Conservation (phyloP, 805 yeast genomes). For the Sugiyamaella boreocaroliniensis region DNA sequence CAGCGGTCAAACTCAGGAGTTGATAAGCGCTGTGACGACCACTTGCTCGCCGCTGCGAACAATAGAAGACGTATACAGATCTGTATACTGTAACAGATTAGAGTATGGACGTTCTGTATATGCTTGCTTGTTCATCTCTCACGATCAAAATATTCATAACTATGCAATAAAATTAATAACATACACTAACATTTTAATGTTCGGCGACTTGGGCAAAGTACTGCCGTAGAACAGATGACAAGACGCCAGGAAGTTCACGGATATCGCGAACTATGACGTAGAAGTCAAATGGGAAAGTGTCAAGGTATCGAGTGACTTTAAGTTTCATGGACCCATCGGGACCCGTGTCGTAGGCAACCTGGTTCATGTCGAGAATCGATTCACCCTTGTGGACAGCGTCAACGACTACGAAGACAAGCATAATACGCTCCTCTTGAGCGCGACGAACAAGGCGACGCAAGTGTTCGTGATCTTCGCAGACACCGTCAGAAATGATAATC, state of each 20-base stretch:
- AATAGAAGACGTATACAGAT: no score
- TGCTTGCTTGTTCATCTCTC: no score
- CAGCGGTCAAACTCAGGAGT: no score
- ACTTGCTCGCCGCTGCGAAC: no score
- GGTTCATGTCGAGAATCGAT: conserved; percentile 90
- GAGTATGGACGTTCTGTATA: no score
- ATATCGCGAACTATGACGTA: conserved; percentile 90
- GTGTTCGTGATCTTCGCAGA: conserved; percentile 88
- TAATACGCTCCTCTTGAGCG: conserved; percentile 85
- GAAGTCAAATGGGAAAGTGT: conserved; percentile 93
- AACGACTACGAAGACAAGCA: conserved; percentile 90
- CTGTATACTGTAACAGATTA: neutral
- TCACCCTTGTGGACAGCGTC: conserved; percentile 79
- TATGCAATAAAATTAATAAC: no score
- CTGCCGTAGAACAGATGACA: conserved; percentile 83
- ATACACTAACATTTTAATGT: conserved; percentile 3
- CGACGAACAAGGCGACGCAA: conserved; percentile 77
- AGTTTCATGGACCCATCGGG: conserved; percentile 67
- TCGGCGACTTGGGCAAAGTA: conserved; percentile 71
- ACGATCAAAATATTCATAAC: neutral
- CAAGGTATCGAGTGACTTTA: conserved; percentile 77
- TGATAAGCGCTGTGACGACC: no score
- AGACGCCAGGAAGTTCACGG: conserved; percentile 83
- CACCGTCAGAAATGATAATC: conserved; percentile 91
- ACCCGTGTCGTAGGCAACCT: conserved; percentile 63